Evolutionary conservation across 1,139 yeast genomes (phyloP).

Genomic region (Geotrichum klebahnii): DNA sequence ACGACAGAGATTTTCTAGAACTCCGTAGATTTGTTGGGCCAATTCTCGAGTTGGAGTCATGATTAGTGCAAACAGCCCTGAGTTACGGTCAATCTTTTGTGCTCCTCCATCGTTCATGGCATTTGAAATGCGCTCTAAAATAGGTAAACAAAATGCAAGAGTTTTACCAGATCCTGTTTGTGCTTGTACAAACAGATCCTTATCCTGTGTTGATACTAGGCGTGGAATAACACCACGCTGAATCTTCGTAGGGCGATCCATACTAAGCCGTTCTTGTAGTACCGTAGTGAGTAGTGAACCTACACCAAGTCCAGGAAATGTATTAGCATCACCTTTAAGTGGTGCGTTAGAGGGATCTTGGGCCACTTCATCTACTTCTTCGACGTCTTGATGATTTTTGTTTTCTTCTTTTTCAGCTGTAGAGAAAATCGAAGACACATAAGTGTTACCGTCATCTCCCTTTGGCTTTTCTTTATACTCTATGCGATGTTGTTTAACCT

Average conservation of each 20-base stretch:
- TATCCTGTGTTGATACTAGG: conserved; percentile 44
- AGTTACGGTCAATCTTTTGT: conserved; percentile 51
- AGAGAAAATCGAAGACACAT: conserved; percentile 83
- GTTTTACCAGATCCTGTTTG: conserved; percentile 98
- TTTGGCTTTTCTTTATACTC: conserved; percentile 24
- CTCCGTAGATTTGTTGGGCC: conserved; percentile 86
- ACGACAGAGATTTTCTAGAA: conserved; percentile 58
- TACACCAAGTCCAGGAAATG: conserved; percentile 70
- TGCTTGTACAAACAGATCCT: conserved; percentile 82
- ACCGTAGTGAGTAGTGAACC: conserved; percentile 52
- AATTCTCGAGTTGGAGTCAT: conserved; percentile 91
- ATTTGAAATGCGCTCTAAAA: conserved; percentile 54
- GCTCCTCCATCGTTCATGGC: not conserved
- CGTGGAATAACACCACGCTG: conserved; percentile 81
- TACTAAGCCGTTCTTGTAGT: conserved; percentile 54
- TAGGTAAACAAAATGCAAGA: conserved; percentile 76
- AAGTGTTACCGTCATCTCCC: conserved; percentile 43
- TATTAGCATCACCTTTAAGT: conserved; percentile 53
- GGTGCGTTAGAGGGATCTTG: conserved; percentile 69
- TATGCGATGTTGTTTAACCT: conserved; percentile 15
- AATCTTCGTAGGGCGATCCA: conserved; percentile 75
- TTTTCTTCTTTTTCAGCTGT: conserved; percentile 46
- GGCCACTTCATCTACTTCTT: conserved; percentile 43
- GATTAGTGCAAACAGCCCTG: conserved; percentile 84
- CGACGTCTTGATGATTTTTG: conserved; percentile 20